A percentile compares a stretch with the other conserved stretches of the same genome.
phyloP scores from a whole-genome alignment of 2,329 filamentous ascomycete species.

The Clarireedia homoeocarpa region DNA sequence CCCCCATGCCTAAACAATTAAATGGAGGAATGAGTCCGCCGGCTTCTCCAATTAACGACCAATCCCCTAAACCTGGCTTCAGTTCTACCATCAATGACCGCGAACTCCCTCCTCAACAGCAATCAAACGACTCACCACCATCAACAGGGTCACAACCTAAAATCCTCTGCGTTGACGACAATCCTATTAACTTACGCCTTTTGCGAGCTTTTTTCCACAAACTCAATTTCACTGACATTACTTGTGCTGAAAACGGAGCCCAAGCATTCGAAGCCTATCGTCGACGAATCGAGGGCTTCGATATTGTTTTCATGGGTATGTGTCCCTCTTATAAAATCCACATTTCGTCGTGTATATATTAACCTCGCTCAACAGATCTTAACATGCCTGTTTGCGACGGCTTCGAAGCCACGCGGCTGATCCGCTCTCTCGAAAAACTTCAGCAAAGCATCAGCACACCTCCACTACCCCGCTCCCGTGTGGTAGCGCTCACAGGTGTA shows the following conservation, averaged over 20 bases:
- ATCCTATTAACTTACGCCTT: slow-evolving; percentile 33
- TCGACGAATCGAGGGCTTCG: slow-evolving; percentile 24
- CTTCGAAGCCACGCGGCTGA: slow-evolving; percentile 38
- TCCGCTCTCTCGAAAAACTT: slow-evolving; percentile 39
- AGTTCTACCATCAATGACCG: no score
- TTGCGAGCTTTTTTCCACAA: slow-evolving; percentile 25
- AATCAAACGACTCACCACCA: neutral
- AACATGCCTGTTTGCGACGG: slow-evolving; percentile 49
- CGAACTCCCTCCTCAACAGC: neutral
- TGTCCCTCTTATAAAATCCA: neutral
- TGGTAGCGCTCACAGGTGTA: slow-evolving; percentile 46
- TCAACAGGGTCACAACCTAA: neutral
- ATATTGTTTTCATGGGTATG: slow-evolving; percentile 41
- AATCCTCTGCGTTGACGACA: slow-evolving; percentile 32
- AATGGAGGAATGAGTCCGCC: neutral
- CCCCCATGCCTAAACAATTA: no score
- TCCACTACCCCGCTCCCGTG: slow-evolving; percentile 21
- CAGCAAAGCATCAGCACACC: slow-evolving; percentile 13
- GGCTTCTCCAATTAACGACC: neutral
- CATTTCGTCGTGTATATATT: no score
- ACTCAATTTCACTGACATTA: slow-evolving; percentile 27
- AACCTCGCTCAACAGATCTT: slow-evolving; percentile 32
- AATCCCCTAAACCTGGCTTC: neutral
- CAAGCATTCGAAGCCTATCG: slow-evolving; percentile 32
- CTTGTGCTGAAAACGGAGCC: slow-evolving; percentile 36